phyloP scores from a whole-genome alignment of 257 asterid genomes.

The Leonotis leonurus region DNA sequence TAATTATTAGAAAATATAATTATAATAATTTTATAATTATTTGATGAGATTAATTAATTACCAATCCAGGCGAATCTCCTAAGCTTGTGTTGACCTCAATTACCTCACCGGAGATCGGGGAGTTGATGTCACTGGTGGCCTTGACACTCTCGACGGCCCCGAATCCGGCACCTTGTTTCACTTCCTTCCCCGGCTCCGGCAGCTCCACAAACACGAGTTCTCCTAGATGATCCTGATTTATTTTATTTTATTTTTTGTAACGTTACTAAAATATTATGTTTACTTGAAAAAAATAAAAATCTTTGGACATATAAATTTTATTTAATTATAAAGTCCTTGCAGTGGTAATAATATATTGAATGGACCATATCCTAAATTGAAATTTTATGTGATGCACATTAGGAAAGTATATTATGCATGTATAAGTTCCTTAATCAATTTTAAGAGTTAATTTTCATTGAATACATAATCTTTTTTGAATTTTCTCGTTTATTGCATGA shows the following conservation, averaged over 20 bases:
- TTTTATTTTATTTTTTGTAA: too few relatives aligned
- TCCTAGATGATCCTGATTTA: slow-evolving; percentile 85
- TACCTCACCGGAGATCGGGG: slow-evolving; percentile 87
- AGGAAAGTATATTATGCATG: neutral
- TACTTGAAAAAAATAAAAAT: neutral
- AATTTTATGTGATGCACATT: too few relatives aligned
- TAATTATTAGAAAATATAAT: neutral
- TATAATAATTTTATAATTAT: neutral
- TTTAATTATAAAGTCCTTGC: neutral
- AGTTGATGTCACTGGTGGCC: slow-evolving; percentile 79
- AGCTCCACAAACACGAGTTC: slow-evolving; percentile 89
- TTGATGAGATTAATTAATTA: slow-evolving; percentile 11
- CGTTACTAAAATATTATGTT: too few relatives aligned
- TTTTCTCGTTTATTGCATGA: too few relatives aligned
- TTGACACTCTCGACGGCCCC: slow-evolving; percentile 92
- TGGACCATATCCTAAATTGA: neutral
- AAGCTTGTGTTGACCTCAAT: slow-evolving; percentile 70
- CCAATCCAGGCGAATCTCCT: slow-evolving; percentile 64
- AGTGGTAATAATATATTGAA: too few relatives aligned
- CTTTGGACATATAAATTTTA: neutral
- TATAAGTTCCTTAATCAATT: too few relatives aligned
- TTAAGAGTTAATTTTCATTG: too few relatives aligned
- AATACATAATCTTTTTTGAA: too few relatives aligned
- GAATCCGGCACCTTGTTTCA: slow-evolving; percentile 38
- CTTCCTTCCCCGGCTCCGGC: slow-evolving; percentile 58